phyloP scores from a whole-genome alignment of 139 green algal species.

The Chlamydomonas eustigma region DNA sequence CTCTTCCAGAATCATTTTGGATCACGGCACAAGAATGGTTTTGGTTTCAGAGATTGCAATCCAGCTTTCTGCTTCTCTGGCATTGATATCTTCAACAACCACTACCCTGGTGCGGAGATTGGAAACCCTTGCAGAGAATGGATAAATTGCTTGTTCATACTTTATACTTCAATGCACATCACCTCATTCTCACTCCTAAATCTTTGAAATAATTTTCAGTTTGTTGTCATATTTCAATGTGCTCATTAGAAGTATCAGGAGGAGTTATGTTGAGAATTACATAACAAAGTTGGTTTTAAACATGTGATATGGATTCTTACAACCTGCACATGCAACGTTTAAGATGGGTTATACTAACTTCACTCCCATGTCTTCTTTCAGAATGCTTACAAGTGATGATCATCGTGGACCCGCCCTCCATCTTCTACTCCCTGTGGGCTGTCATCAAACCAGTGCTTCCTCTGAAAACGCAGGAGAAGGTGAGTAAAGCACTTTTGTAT shows the following conservation, averaged over 20 bases:
- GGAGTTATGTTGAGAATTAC: too few species aligned
- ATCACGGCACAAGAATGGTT: slow-evolving; percentile 20
- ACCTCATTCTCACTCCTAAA: neutral
- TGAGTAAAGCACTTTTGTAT: neutral
- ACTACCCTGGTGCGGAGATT: slow-evolving; percentile 14
- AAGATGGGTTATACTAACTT: too few species aligned
- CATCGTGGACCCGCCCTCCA: slow-evolving; percentile 24
- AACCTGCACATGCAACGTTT: too few species aligned
- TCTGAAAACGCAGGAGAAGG: slow-evolving; percentile 22
- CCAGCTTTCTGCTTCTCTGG: slow-evolving; percentile 9
- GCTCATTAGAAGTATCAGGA: too few species aligned
- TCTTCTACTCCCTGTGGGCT: slow-evolving; percentile 25
- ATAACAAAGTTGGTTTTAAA: too few species aligned
- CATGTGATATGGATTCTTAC: too few species aligned
- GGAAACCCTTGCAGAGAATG: too few species aligned
- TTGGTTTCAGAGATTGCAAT: slow-evolving; percentile 18
- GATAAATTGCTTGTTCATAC: too few species aligned
- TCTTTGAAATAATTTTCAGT: neutral
- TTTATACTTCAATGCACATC: neutral
- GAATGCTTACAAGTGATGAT: slow-evolving; percentile 23
- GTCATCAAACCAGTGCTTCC: slow-evolving; percentile 26
- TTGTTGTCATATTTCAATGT: neutral
- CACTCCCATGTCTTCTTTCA: too few species aligned
- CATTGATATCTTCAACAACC: slow-evolving; percentile 21
- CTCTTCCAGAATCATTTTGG: slow-evolving; percentile 23